Percentiles rank a stretch among this genome's conserved stretches.
phyloP scores from a whole-genome alignment of 495 filamentous ascomycete genomes.

The Aspergillus mulundensis region DNA sequence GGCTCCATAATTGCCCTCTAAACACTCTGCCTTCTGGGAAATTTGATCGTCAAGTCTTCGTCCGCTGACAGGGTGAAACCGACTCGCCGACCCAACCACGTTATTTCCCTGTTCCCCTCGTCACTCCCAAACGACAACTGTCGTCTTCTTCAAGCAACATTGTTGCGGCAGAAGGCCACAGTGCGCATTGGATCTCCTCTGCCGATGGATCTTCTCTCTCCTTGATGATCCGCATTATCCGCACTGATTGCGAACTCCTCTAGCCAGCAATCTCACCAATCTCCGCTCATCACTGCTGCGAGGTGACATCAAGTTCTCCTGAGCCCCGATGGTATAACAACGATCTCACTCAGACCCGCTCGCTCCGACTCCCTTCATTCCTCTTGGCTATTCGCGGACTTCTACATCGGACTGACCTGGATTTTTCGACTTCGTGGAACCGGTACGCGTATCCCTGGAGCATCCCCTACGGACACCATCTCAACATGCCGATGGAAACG shows the following conservation, averaged over 20 bases:
- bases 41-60: constrained; percentile 19
- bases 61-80: constrained; percentile 16
- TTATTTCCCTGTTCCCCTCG: background rate
- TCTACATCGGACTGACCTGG: background rate
- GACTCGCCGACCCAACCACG: constrained; percentile 13
- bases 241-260: constrained; percentile 6
- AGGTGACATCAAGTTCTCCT: constrained; percentile 10
- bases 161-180: constrained; percentile 1
- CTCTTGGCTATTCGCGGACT: background rate
- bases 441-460: background rate
- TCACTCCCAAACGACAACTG: background rate
- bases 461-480: background rate
- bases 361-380: background rate
- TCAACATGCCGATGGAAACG: constrained; percentile 46
- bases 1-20: background rate
- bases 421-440: background rate
- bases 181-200: constrained; percentile 4
- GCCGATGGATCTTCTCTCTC: constrained; percentile 18
- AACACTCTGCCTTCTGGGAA: background rate
- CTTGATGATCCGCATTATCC: constrained; percentile 13
- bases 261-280: constrained; percentile 2
- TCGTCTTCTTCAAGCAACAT: background rate
- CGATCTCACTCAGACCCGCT: background rate
- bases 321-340: constrained; percentile 1
- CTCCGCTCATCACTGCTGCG: background rate